phyloP scores from a whole-genome alignment of 306 rosid genomes.

The Pueraria montana region DNA sequence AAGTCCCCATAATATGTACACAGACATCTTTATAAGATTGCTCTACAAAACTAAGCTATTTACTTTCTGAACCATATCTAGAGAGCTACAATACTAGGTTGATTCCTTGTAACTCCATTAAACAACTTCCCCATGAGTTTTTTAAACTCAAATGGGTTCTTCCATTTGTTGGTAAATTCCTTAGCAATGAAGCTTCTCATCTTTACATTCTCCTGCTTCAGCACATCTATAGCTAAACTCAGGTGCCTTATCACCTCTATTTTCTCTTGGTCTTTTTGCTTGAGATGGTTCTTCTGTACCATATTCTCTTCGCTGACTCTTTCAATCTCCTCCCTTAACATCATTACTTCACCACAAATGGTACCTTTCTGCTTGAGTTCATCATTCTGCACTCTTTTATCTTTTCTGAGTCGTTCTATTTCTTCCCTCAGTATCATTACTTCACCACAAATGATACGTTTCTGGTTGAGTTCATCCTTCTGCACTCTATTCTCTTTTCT shows the following conservation, averaged over 20 bases:
- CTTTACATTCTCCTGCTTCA: conserved; percentile 75
- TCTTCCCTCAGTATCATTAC: conserved; percentile 55
- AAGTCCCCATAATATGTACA: conserved; percentile 41
- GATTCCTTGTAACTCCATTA: conserved; percentile 49
- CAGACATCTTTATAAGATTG: conserved; percentile 37
- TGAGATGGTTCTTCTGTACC: conserved; percentile 56
- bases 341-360: conserved; percentile 42
- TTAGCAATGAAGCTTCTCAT: conserved; percentile 63
- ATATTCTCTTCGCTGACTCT: conserved; percentile 64
- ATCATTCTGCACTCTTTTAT: conserved; percentile 53
- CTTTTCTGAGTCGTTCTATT: conserved; percentile 56
- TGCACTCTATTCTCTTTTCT: conserved; percentile 56
- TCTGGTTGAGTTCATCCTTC: conserved; percentile 14
- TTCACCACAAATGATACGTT: conserved; percentile 35
- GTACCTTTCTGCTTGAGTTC: conserved; percentile 63
- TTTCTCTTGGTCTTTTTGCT: conserved; percentile 84
- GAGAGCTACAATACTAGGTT: conserved; percentile 65
- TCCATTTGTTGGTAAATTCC: conserved; percentile 56
- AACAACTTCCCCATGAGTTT: conserved; percentile 63
- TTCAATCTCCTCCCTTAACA: conserved; percentile 60
- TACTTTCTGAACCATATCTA: conserved; percentile 53
- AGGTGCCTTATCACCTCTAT: conserved; percentile 80
- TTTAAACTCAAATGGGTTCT: conserved; percentile 63
- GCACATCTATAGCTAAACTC: conserved; percentile 74
- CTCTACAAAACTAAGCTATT: conserved; percentile 42